phyloP scores from a whole-genome alignment of 2,329 filamentous ascomycete genomes.

The Phyllosticta ampelicida region DNA sequence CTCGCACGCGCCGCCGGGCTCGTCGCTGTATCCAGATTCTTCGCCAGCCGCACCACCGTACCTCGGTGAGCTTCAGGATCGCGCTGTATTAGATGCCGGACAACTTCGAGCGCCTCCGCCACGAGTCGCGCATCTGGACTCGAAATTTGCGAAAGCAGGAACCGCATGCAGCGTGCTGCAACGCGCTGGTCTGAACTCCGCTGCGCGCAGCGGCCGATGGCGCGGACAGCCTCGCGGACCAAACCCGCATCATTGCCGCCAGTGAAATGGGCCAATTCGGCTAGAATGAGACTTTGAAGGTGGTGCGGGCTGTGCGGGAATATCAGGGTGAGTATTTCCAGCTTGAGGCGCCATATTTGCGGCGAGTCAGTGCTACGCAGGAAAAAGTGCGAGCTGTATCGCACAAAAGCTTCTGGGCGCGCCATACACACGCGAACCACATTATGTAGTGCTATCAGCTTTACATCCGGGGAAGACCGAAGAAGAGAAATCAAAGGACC shows the following conservation, averaged over 20 bases:
- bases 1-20: slow-evolving; percentile 84
- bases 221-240: slow-evolving; percentile 79
- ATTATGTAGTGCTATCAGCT: slow-evolving; percentile 84
- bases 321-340: slow-evolving; percentile 82
- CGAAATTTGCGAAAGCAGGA: slow-evolving; percentile 79
- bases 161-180: slow-evolving; percentile 65
- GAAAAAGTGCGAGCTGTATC: slow-evolving; percentile 81
- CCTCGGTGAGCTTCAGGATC: slow-evolving; percentile 68
- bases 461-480: slow-evolving; percentile 73
- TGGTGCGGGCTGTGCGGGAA: slow-evolving; percentile 72
- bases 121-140: slow-evolving; percentile 80
- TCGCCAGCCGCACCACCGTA: slow-evolving; percentile 81
- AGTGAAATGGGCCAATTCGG: slow-evolving; percentile 91
- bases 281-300: slow-evolving; percentile 76
- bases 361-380: slow-evolving; percentile 68
- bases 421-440: slow-evolving; percentile 83
- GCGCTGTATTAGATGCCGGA: slow-evolving; percentile 90
- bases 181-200: slow-evolving; percentile 50
- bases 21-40: slow-evolving; percentile 79
- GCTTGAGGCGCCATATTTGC: slow-evolving; percentile 79
- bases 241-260: slow-evolving; percentile 62
- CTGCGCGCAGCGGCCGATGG: slow-evolving; percentile 88
- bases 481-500: slow-evolving; percentile 81
- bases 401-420: slow-evolving; percentile 70
- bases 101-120: slow-evolving; percentile 87